Evolutionary conservation across 306 rosid species (phyloP).

Genomic region (Prunus campanulata): DNA sequence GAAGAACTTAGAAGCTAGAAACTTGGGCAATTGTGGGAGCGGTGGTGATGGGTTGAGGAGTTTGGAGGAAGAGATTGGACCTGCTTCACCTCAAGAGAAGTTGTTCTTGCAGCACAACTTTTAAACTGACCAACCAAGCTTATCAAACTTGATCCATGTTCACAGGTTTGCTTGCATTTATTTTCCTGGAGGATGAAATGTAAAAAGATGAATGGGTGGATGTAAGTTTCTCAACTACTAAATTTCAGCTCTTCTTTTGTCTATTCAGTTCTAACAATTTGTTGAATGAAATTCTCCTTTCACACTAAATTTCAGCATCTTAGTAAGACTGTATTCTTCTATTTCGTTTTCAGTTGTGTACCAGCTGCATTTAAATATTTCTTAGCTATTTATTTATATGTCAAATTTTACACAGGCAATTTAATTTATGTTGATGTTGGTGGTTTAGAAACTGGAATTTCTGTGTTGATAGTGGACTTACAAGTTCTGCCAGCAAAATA

Average conservation of each 20-base stretch:
- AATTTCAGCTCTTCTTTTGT: background rate
- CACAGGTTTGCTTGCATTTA: conserved; percentile 1
- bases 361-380: no score
- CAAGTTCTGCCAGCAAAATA: background rate
- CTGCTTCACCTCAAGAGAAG: conserved; percentile 88
- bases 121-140: conserved; percentile 12
- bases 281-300: background rate
- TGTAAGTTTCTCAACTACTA: background rate
- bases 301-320: background rate
- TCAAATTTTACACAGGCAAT: no score
- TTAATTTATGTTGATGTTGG: background rate
- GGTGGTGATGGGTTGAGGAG: conserved; percentile 80
- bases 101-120: conserved; percentile 89
- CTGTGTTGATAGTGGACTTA: background rate
- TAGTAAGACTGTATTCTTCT: background rate
- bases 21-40: conserved; percentile 44
- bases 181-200: conserved; percentile 14
- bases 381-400: background rate
- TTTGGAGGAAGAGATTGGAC: conserved; percentile 94
- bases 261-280: conserved; percentile 7
- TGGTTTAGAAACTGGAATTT: background rate
- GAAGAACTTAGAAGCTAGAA: conserved; percentile 57
- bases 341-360: background rate
- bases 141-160: background rate
- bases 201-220: background rate